Evolutionary conservation across 768 basidiomycete genomes (phyloP).

Genomic region (Macrolepiota albuminosa): DNA sequence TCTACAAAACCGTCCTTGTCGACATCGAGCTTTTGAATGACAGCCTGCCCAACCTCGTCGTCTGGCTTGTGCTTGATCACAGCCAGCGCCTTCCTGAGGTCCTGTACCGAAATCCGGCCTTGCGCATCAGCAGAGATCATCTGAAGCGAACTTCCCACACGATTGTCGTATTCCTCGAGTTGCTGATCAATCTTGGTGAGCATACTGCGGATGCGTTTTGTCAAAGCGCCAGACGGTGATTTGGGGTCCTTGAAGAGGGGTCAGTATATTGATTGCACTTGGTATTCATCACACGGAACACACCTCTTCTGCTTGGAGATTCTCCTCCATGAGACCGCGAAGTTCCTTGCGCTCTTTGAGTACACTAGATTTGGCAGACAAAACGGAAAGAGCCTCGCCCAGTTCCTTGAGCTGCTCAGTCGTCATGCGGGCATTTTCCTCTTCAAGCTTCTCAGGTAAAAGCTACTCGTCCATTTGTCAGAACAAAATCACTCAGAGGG

Average conservation of each 20-base stretch:
- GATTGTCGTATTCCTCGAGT: conserved; percentile 85
- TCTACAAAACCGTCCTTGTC: conserved; percentile 96
- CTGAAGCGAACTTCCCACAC: conserved; percentile 80
- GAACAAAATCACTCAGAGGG: background rate
- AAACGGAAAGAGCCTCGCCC: conserved; percentile 82
- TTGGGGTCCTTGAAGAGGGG: conserved; percentile 55
- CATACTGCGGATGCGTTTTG: conserved; percentile 94
- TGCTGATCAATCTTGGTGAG: conserved; percentile 93
- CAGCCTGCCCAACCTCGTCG: conserved; percentile 79
- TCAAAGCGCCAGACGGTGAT: conserved; percentile 80
- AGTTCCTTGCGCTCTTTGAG: conserved; percentile 95
- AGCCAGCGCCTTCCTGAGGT: conserved; percentile 84
- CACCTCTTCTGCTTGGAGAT: conserved; percentile 84
- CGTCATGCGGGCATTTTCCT: conserved; percentile 91
- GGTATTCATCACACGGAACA: conserved; percentile 5
- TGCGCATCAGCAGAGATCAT: conserved; percentile 82
- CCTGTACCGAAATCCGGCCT: conserved; percentile 84
- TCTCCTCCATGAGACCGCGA: conserved; percentile 89
- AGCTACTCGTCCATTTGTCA: conserved; percentile 36
- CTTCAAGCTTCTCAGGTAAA: conserved; percentile 51
- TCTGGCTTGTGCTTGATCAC: conserved; percentile 94
- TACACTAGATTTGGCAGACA: conserved; percentile 92
- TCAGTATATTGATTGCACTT: conserved; percentile 2
- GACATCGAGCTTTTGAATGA: conserved; percentile 91
- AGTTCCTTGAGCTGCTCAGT: conserved; percentile 94